Evolutionary conservation across 768 basidiomycete species (phyloP).

Genomic region (Mrakia hoshinonis): DNA sequence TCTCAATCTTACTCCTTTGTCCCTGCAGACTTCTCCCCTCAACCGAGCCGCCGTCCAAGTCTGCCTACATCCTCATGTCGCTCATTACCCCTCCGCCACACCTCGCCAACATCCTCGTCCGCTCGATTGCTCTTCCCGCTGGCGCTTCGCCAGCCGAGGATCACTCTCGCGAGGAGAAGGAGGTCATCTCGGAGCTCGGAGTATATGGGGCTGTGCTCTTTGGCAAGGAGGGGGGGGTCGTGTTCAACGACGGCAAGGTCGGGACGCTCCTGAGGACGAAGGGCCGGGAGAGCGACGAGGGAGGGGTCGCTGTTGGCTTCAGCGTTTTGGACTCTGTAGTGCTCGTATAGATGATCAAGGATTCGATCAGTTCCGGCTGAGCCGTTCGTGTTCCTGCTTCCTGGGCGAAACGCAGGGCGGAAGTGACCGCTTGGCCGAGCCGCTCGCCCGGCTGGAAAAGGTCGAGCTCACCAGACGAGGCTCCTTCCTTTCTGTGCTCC

Average conservation of each 20-base stretch:
- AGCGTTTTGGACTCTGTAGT: slow-evolving; percentile 65
- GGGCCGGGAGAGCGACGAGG: slow-evolving; percentile 81
- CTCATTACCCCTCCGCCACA: slow-evolving; percentile 70
- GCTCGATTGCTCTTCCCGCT: slow-evolving; percentile 12
- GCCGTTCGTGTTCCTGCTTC: too few species aligned
- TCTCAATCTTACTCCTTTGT: not conserved
- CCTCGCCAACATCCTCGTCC: slow-evolving; percentile 61
- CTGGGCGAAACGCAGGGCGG: too few species aligned
- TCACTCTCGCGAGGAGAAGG: slow-evolving; percentile 43
- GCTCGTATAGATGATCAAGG: slow-evolving; percentile 45
- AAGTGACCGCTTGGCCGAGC: too few species aligned
- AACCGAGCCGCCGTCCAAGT: slow-evolving; percentile 19
- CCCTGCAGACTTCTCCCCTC: not conserved
- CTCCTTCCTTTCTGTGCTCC: not conserved
- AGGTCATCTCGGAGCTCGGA: slow-evolving; percentile 81
- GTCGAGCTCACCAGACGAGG: not conserved
- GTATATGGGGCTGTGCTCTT: slow-evolving; percentile 86
- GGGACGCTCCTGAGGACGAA: slow-evolving; percentile 34
- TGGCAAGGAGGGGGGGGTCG: slow-evolving; percentile 42
- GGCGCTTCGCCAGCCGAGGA: slow-evolving; percentile 4
- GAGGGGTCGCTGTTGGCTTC: slow-evolving; percentile 77
- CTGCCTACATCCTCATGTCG: slow-evolving; percentile 92
- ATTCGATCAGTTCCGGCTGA: too few species aligned
- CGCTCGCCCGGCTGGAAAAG: not conserved
- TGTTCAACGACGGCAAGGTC: slow-evolving; percentile 30